Evolutionary conservation across 495 filamentous ascomycete species (phyloP).

Genomic region (Podospora anserina): DNA sequence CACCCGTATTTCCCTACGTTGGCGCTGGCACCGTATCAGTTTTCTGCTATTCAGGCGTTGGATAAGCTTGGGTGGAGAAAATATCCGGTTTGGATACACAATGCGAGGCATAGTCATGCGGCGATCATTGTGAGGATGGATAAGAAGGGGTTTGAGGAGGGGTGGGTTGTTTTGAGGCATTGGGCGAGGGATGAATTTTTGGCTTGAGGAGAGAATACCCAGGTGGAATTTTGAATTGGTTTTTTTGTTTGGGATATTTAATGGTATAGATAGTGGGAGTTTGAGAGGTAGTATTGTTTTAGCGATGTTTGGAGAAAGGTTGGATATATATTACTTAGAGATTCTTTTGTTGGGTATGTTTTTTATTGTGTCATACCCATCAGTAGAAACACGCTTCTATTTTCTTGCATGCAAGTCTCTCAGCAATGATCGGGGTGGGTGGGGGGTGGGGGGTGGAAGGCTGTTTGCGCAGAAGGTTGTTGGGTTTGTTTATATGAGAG

Average conservation of each 20-base stretch:
- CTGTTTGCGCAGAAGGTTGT: too few relatives aligned
- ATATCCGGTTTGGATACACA: constrained; percentile 83
- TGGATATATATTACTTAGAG: background rate
- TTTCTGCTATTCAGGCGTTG: constrained; percentile 73
- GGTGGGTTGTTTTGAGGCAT: constrained; percentile 73
- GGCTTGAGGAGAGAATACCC: constrained; percentile 11
- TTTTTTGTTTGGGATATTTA: background rate
- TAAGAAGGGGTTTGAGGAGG: constrained; percentile 65
- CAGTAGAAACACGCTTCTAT: too few relatives aligned
- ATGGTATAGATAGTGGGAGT: background rate
- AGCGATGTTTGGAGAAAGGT: background rate
- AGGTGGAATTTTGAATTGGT: background rate
- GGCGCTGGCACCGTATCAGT: constrained; percentile 74
- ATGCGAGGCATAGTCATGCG: constrained; percentile 75
- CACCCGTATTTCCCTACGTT: constrained; percentile 56
- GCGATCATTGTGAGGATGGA: constrained; percentile 79
- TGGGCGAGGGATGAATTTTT: constrained; percentile 74
- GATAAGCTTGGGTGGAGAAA: constrained; percentile 74
- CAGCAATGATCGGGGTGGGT: too few relatives aligned
- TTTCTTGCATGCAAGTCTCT: too few relatives aligned
- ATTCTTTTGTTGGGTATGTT: too few relatives aligned
- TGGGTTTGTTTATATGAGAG: too few relatives aligned
- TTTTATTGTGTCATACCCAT: too few relatives aligned
- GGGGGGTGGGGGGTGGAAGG: too few relatives aligned
- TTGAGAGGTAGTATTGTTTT: background rate